phyloP scores from a whole-genome alignment of 2,329 filamentous ascomycete genomes.

The Plenodomus tracheiphilus region DNA sequence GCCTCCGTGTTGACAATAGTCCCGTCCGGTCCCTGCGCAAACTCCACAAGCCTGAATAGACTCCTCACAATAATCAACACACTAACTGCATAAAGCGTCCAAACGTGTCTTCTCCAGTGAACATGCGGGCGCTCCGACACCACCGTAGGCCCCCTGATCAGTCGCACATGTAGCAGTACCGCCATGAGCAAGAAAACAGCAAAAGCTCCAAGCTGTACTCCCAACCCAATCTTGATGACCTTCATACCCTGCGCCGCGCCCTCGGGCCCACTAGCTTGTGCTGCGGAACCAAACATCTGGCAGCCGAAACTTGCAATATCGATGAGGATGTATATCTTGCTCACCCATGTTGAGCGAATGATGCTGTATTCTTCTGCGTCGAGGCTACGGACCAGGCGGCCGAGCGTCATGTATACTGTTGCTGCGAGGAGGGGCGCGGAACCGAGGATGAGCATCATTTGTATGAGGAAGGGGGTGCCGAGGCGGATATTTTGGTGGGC shows the following conservation, averaged over 20 bases:
- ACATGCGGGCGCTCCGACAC: not conserved
- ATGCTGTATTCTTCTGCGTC: constrained; percentile 44
- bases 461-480: constrained; percentile 45
- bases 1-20: not conserved
- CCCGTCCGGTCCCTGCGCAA: not conserved
- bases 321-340: constrained; percentile 19
- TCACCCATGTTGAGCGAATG: constrained; percentile 39
- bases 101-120: not conserved
- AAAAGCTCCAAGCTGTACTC: not conserved
- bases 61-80: not conserved
- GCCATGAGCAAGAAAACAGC: not conserved
- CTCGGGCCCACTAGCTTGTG: not conserved
- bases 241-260: not conserved
- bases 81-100: not conserved
- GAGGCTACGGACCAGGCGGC: constrained; percentile 47
- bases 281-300: not conserved
- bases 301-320: constrained; percentile 13
- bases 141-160: not conserved
- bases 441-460: constrained; percentile 50
- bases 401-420: constrained; percentile 53
- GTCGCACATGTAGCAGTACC: not conserved
- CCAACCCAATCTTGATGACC: not conserved
- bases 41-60: not conserved
- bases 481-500: constrained; percentile 14
- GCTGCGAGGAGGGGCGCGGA: constrained; percentile 54